These are phyloP conservation scores for Malassezia yamatoensis DNA, from an alignment of 1,284 basidiomycete genomes.

Conservation along the genomic window DNA sequence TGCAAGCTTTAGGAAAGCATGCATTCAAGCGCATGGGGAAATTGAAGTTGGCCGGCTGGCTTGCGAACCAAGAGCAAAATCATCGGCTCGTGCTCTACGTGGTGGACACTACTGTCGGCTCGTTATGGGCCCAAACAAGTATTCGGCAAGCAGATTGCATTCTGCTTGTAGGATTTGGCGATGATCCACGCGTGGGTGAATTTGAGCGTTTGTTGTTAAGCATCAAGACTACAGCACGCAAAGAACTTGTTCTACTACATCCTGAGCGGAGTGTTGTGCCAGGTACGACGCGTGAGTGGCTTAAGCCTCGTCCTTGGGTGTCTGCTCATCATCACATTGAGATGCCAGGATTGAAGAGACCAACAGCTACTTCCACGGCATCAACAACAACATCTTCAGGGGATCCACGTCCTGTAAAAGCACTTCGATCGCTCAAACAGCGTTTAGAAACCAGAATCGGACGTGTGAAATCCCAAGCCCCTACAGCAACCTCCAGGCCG, in stretches of 20 bases:
- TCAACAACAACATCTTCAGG: constrained; percentile 12
- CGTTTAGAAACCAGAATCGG: constrained; percentile 78
- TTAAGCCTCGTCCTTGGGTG: constrained; percentile 91
- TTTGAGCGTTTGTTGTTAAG: constrained; percentile 76
- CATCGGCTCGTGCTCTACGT: constrained; percentile 45
- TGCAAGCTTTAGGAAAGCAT: constrained; percentile 43
- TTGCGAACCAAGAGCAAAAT: constrained; percentile 43
- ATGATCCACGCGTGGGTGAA: constrained; percentile 76
- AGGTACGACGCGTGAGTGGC: constrained; percentile 89
- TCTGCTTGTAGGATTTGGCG: constrained; percentile 72
- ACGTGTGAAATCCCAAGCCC: constrained; percentile 52
- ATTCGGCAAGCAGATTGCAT: constrained; percentile 75
- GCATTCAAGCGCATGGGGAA: constrained; percentile 48
- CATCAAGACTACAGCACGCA: constrained; percentile 92
- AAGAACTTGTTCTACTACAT: constrained; percentile 88
- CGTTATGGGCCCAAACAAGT: constrained; percentile 44
- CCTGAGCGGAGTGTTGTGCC: constrained; percentile 77
- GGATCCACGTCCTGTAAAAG: constrained; percentile 78
- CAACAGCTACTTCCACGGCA: constrained; percentile 29
- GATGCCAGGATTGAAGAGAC: constrained; percentile 55
- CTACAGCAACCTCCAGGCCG: constrained; percentile 52
- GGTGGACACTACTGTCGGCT: constrained; percentile 44
- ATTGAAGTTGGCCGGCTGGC: constrained; percentile 46
- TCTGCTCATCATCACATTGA: constrained; percentile 85
- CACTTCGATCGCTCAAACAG: constrained; percentile 66